phyloP scores from a whole-genome alignment of 2,329 filamentous ascomycete genomes.

The Colletotrichum sp. region DNA sequence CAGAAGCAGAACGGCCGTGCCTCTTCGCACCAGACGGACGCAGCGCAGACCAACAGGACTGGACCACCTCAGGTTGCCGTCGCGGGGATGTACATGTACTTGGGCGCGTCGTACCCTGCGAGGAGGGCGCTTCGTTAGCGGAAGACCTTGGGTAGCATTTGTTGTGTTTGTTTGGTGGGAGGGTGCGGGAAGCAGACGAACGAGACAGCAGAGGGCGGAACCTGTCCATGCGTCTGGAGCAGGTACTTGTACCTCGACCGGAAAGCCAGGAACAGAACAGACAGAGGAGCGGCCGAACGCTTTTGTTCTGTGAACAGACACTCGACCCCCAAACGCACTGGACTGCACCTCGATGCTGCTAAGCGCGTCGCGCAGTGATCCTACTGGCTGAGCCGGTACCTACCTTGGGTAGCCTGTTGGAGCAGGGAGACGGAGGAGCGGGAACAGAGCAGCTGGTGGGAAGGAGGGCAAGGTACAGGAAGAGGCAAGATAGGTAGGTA shows the following conservation, averaged over 20 bases:
- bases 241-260: background rate
- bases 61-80: slow-evolving; percentile 6
- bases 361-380: slow-evolving; percentile 39
- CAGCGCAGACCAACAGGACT: background rate
- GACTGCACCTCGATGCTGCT: slow-evolving; percentile 20
- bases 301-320: slow-evolving; percentile 7
- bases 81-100: background rate
- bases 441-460: background rate
- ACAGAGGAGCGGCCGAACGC: background rate
- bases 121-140: slow-evolving; percentile 1
- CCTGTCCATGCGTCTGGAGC: background rate
- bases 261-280: background rate
- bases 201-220: background rate
- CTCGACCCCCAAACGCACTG: slow-evolving; percentile 11
- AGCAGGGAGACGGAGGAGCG: background rate
- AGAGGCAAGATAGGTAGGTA: background rate
- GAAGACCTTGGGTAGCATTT: background rate
- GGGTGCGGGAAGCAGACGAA: background rate
- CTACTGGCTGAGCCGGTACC: slow-evolving; percentile 31
- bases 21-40: slow-evolving; percentile 1
- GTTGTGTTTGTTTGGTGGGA: background rate
- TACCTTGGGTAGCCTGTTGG: background rate
- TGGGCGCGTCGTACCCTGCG: background rate
- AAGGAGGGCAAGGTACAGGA: background rate
- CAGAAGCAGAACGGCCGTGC: background rate